These are phyloP conservation scores for Debaryomycetaceae sp. DNA, from an alignment of 1,139 yeast genomes.

Conservation along the genomic window DNA sequence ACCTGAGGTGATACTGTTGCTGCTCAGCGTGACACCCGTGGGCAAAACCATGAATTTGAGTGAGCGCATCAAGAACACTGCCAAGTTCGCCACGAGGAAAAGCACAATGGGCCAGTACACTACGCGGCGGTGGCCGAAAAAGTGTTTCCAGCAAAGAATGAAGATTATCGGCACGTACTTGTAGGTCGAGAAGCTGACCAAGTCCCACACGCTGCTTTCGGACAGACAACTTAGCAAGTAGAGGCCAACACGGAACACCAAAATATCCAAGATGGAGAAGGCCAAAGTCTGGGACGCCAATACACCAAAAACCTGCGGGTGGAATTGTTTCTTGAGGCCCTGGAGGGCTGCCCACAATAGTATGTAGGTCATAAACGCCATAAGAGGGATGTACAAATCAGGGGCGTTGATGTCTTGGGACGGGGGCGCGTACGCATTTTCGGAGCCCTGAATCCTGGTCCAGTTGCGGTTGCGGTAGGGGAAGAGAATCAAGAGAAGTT, in stretches of 20 bases:
- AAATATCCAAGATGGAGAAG: constrained; percentile 60
- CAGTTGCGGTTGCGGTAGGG: constrained; percentile 83
- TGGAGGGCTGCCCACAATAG: constrained; percentile 75
- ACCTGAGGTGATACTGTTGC: constrained; percentile 47
- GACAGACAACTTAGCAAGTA: constrained; percentile 39
- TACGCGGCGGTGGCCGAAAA: constrained; percentile 24
- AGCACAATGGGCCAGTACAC: constrained; percentile 31
- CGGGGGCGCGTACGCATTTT: constrained; percentile 52
- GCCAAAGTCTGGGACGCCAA: constrained; percentile 88
- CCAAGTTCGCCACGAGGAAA: constrained; percentile 39
- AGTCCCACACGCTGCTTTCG: constrained; percentile 60
- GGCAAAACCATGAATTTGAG: constrained; percentile 67
- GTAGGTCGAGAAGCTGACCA: constrained; percentile 86
- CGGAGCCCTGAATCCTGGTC: constrained; percentile 41
- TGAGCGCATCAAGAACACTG: constrained; percentile 73
- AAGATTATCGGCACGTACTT: constrained; percentile 75
- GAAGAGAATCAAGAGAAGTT: constrained; percentile 62
- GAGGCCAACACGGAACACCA: constrained; percentile 33
- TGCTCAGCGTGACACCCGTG: constrained; percentile 26
- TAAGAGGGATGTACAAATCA: constrained; percentile 88
- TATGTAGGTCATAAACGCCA: constrained; percentile 87
- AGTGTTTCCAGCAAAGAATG: constrained; percentile 38
- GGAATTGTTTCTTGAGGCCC: constrained; percentile 84
- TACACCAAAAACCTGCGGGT: constrained; percentile 84
- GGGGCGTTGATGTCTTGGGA: constrained; percentile 86